Percentiles rank a stretch among this genome's conserved stretches.
These are phyloP conservation scores for Neurospora sp. DNA, from an alignment of 495 filamentous ascomycete species.

Conservation along the genomic window DNA sequence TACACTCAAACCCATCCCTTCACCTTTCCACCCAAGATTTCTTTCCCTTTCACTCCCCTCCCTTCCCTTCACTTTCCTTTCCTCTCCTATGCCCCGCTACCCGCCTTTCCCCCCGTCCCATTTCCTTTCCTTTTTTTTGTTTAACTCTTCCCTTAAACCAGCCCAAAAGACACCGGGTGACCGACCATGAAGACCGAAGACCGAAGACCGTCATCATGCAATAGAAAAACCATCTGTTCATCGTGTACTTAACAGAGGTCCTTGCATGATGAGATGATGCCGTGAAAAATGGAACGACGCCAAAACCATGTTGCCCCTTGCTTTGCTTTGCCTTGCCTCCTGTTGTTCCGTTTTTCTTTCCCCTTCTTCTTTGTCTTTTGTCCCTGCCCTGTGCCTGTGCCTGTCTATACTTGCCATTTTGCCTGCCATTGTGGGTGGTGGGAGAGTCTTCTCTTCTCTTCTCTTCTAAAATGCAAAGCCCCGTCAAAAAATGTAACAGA, in stretches of 20 bases:
- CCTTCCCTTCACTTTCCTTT: background rate
- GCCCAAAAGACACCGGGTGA: background rate
- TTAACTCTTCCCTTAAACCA: background rate
- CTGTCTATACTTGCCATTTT: background rate
- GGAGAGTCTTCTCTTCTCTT: background rate
- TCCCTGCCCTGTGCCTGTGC: background rate
- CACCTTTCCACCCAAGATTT: background rate
- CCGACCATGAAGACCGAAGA: background rate
- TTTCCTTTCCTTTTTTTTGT: background rate
- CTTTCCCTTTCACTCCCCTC: background rate
- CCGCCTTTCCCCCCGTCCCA: background rate
- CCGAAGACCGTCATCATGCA: background rate
- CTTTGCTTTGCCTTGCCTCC: background rate
- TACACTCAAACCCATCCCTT: background rate
- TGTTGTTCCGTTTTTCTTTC: background rate
- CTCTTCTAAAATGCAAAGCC: conserved; percentile 2
- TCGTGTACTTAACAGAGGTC: background rate
- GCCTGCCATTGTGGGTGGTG: background rate
- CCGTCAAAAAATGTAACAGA: conserved; percentile 1
- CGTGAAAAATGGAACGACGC: background rate
- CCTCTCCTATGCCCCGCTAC: background rate
- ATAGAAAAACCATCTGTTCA: background rate
- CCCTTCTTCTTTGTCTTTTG: background rate
- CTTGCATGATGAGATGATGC: background rate
- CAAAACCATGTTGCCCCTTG: background rate